Conservation (phyloP, 805 yeast genomes). For the Maudiozyma serrabonitensis region DNA sequence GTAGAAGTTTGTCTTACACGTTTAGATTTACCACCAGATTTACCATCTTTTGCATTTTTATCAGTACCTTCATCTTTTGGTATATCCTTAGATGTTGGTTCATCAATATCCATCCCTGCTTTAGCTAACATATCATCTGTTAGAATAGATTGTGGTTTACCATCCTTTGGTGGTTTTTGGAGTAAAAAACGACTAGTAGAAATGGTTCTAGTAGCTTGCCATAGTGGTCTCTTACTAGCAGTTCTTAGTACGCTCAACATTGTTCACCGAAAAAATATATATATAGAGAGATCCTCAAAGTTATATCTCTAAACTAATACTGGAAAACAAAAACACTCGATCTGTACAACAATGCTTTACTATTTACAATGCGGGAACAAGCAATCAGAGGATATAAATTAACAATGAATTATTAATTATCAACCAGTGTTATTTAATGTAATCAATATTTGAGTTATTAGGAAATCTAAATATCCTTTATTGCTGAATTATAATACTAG, state of each 20-base stretch:
- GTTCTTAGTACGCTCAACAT: constrained; percentile 3
- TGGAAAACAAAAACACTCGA: not conserved
- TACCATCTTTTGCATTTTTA: constrained; percentile 11
- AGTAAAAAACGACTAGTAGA: constrained; percentile 4
- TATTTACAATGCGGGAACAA: constrained; percentile 8
- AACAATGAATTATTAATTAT: no score
- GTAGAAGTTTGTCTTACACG: constrained; percentile 60
- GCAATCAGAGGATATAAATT: no score
- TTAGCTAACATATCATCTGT: constrained; percentile 73
- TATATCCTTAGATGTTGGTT: constrained; percentile 16
- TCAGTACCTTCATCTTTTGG: constrained; percentile 8
- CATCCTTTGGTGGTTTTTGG: constrained; percentile 10
- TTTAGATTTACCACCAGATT: constrained; percentile 19
- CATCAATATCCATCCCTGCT: constrained; percentile 68
- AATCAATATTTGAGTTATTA: no score
- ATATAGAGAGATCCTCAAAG: not conserved
- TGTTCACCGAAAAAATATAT: no score
- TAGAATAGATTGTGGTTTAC: constrained; percentile 43
- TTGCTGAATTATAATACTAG: no score
- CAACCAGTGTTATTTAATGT: no score
- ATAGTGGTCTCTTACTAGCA: constrained; percentile 1
- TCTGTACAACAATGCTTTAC: not conserved
- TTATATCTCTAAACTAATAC: not conserved
- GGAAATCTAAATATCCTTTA: no score
- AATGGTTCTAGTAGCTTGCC: constrained; percentile 3